Evolutionary conservation across 164 flowering plant species (phyloP).

Genomic region (Nymphaea thermarum): DNA sequence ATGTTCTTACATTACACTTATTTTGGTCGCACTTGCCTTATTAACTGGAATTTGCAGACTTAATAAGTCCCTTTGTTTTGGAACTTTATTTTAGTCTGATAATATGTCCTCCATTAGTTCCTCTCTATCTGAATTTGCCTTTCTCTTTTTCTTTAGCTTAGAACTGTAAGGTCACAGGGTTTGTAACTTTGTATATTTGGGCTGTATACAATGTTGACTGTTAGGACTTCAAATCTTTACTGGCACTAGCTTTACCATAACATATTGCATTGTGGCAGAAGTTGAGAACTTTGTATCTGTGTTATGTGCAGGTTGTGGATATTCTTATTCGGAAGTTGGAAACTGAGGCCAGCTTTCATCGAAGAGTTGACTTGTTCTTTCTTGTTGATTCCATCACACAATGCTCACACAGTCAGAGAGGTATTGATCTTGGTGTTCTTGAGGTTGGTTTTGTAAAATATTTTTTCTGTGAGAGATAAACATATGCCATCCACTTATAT

Average conservation of each 20-base stretch:
- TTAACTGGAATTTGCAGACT: background rate
- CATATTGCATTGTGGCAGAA: background rate
- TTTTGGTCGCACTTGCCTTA: background rate
- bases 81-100: too few relatives aligned
- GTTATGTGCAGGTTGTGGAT: slow-evolving; percentile 72
- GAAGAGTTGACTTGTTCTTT: slow-evolving; percentile 85
- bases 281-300: background rate
- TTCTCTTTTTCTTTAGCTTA: too few relatives aligned
- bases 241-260: background rate
- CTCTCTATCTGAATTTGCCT: too few relatives aligned
- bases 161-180: too few relatives aligned
- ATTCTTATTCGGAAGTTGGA: slow-evolving; percentile 87
- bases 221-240: too few relatives aligned
- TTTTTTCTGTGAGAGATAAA: too few relatives aligned
- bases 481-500: too few relatives aligned
- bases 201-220: background rate
- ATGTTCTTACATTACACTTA: background rate
- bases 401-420: slow-evolving; percentile 93
- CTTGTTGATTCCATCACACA: slow-evolving; percentile 97
- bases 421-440: slow-evolving; percentile 18
- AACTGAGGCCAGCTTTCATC: slow-evolving; percentile 70
- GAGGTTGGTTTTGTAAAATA: too few relatives aligned
- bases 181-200: background rate
- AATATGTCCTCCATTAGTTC: too few relatives aligned
- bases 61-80: background rate